Evolutionary conservation across 148 eudicot genomes (phyloP), one percentile per base, ranked within the genome.

Genomic region (Rhododendron henanense): DNA sequence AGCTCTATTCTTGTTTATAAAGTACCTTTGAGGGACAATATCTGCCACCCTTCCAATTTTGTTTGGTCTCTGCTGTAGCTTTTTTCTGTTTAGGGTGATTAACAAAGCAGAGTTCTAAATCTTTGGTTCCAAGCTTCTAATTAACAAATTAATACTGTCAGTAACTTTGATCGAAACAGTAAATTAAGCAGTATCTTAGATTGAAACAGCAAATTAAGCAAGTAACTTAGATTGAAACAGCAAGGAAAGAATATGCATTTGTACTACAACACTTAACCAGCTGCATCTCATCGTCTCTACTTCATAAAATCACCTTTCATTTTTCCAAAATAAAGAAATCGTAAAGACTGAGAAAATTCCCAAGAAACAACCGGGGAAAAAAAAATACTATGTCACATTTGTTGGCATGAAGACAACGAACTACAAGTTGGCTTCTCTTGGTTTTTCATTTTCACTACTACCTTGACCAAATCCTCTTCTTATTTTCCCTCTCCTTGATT

Each of bases 391-490:
- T 21, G 31, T 44, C 81, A 78, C 47, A 41, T 21, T 45, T 2
- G 23, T 78, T 78, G 16, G 53, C 33, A 11, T 3, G 33, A 78
- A 78, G 81, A 78, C 81, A 78, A 44, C 81, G 31, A 78, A 78
- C 28, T 44, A 47, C 33, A 78, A 44, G 53, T 78, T 44, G 50
- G 81, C 55, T 78, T 78, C 53, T 78, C 55, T 45, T 45, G 81
- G 16, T 78, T 44, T 41, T 44, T 77, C 25, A 21, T 21, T 53
- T 86, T 51, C 74, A 69, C 86, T 81, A 69, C 86, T 81, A 92
- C 85, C 92, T 88, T 44, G 92, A 86, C 96, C 98, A 95, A 65
- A 89, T 85, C 89, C 93, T 91, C 86, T 93, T 95, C 92, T 93
- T 93, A 74, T 57, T 90, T 69, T 95, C 98, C 88, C 90, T 93